Percentiles rank a stretch among this genome's conserved stretches.
phyloP scores from a whole-genome alignment of 257 asterid species.

The Scutellaria baicalensis region DNA sequence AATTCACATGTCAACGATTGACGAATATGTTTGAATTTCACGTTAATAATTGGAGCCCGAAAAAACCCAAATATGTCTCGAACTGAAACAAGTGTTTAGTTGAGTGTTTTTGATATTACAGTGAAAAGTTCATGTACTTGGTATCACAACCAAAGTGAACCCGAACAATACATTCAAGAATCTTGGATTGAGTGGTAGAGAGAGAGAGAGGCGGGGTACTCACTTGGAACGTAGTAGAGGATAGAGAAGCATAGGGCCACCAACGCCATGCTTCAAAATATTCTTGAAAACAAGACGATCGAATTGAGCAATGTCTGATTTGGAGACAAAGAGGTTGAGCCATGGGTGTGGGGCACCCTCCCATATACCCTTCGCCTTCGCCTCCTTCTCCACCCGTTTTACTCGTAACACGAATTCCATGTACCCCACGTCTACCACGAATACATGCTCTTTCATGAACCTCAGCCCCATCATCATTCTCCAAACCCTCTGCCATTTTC shows the following conservation, averaged over 20 bases:
- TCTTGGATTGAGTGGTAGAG: too few relatives aligned
- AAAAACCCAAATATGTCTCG: too few relatives aligned
- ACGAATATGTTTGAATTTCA: too few relatives aligned
- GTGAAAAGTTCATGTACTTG: too few relatives aligned
- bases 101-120: too few relatives aligned
- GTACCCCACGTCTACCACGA: constrained; percentile 43
- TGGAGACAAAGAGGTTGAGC: constrained; percentile 83
- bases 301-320: constrained; percentile 46
- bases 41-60: too few relatives aligned
- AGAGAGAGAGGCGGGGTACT: not conserved
- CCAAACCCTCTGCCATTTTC: constrained; percentile 43
- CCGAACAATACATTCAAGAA: too few relatives aligned
- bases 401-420: constrained; percentile 70
- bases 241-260: constrained; percentile 84
- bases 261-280: constrained; percentile 67
- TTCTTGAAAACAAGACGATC: constrained; percentile 62
- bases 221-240: constrained; percentile 87
- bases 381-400: constrained; percentile 60
- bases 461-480: constrained; percentile 36
- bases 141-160: too few relatives aligned
- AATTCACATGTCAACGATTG: too few relatives aligned
- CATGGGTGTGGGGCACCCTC: constrained; percentile 97
- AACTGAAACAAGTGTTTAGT: too few relatives aligned
- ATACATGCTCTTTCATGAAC: constrained; percentile 28
- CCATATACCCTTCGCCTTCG: constrained; percentile 77